Base-by-base conservation (phyloP, 139 green algal species). In the Mychonastes homosphaera region DNA sequence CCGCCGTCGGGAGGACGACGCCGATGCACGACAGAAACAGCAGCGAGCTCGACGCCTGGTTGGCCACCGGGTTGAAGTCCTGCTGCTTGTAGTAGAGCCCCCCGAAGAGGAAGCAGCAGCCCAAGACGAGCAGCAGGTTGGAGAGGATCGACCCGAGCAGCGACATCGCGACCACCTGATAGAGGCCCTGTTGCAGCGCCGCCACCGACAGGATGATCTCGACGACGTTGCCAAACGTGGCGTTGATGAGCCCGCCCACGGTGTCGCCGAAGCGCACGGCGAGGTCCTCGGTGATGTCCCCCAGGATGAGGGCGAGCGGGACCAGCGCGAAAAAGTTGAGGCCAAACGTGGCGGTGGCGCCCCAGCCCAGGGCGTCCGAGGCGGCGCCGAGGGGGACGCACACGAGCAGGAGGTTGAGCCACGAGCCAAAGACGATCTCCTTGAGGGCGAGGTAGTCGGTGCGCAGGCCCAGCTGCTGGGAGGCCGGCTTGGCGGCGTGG, bases 141-240 rank as follows among this genome's bases (percentile, higher is more conserved):
- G 80, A 90, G 3, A 95, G 74, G 41, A 95, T 86, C 55, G 78
- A 89, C 18, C 87, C 87, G 6, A 95, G 70, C 26, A 94, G 76
- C 0, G 81, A 89, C 18, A 72, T 77, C 13, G 83, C 76, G 18
- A 94, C 85, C 6, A 95, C 87, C 13, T 60, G 72, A 53, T 81
- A 86, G 28, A 94, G 67, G 1, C 81, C 82, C 62, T 84, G 77
- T 15, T 50, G 58, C 44, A 94, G 72, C 2, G 87, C 85, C 7
- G 84, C 76, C 4, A 95, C 63, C 12, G 73, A 82, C 21, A 98
- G 66, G 58, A 98, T 96, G 58, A 98, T 71, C 73, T 98, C 91
- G 39, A 92, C 87, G 7, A 91, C 79, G 50, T 96, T 96, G 47
- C 89, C 88, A 67, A 96, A 95, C 4, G 88, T 94, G 10, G 88